These are phyloP conservation scores for Zizania palustris DNA, from an alignment of 202 grass and related monocot species.

Conservation along the genomic window DNA sequence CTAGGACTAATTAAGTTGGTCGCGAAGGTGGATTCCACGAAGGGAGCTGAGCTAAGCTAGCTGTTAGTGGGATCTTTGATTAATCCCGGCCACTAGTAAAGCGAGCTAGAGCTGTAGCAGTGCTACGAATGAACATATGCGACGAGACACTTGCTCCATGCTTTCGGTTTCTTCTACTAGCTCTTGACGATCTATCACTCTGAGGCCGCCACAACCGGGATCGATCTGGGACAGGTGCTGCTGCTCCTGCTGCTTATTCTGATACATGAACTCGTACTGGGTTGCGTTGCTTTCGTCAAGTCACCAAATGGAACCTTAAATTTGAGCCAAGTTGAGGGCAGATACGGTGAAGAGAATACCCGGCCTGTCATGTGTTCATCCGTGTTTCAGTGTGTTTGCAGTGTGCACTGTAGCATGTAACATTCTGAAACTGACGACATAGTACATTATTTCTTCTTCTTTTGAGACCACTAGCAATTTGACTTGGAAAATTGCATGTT, in stretches of 20 bases:
- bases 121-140: constrained; percentile 42
- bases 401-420: not conserved
- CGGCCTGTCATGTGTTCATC: not conserved
- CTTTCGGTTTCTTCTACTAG: constrained; percentile 10
- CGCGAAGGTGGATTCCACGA: constrained; percentile 57
- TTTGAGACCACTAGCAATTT: constrained; percentile 14
- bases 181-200: constrained; percentile 53
- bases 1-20: constrained; percentile 28
- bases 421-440: not conserved
- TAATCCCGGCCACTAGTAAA: constrained; percentile 41
- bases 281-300: constrained; percentile 13
- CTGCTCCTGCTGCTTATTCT: constrained; percentile 33
- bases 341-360: constrained; percentile 10
- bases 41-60: not conserved
- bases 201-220: constrained; percentile 44
- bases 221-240: not conserved
- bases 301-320: constrained; percentile 46
- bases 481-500: constrained; percentile 19
- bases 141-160: constrained; percentile 49
- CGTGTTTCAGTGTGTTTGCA: too few species aligned
- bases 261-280: constrained; percentile 28
- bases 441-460: not conserved
- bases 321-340: constrained; percentile 21
- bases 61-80: constrained; percentile 54
- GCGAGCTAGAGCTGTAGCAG: not conserved